A percentile compares a stretch with the other conserved stretches of the same genome.
Evolutionary conservation across 148 eudicot genomes (phyloP).

Genomic region (Mesembryanthemum crystallinum): DNA sequence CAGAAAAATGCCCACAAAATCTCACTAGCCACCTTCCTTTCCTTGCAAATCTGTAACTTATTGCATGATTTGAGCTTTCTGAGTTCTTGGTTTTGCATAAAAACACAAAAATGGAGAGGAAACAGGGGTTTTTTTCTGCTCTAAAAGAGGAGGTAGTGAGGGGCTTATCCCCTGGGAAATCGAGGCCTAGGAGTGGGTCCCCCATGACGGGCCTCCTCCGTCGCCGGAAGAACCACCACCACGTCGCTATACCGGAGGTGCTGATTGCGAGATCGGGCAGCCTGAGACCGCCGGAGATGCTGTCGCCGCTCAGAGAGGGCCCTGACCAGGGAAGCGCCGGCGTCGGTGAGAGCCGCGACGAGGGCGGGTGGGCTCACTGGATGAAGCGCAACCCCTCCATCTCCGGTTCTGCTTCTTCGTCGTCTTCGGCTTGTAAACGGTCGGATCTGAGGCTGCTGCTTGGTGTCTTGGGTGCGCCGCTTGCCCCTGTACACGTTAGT

Average conservation of each 20-base stretch:
- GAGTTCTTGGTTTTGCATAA: not conserved
- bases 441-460: constrained; percentile 87
- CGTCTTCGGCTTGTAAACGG: constrained; percentile 35
- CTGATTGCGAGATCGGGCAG: constrained; percentile 42
- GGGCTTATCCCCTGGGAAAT: constrained; percentile 73
- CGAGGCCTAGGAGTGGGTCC: constrained; percentile 53
- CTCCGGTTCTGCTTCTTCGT: constrained; percentile 23
- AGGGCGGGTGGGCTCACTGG: constrained; percentile 41
- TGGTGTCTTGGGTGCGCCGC: constrained; percentile 93
- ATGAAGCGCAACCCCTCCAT: constrained; percentile 40
- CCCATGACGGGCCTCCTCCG: constrained; percentile 57
- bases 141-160: constrained; percentile 73
- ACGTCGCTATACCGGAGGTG: constrained; percentile 26
- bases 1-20: not conserved
- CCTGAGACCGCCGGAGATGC: constrained; percentile 38
- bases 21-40: not conserved
- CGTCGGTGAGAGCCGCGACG: constrained; percentile 39
- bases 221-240: constrained; percentile 34
- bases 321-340: constrained; percentile 57
- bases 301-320: constrained; percentile 75
- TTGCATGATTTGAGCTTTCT: constrained; percentile 11
- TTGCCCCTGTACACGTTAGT: constrained; percentile 84
- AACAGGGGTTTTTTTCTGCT: constrained; percentile 73
- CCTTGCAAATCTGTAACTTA: not conserved
- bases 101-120: constrained; percentile 47